Percentiles rank a stretch among this genome's conserved stretches.
Conservation (phyloP, 1,284 basidiomycete genomes). For the Peniophora sp. region DNA sequence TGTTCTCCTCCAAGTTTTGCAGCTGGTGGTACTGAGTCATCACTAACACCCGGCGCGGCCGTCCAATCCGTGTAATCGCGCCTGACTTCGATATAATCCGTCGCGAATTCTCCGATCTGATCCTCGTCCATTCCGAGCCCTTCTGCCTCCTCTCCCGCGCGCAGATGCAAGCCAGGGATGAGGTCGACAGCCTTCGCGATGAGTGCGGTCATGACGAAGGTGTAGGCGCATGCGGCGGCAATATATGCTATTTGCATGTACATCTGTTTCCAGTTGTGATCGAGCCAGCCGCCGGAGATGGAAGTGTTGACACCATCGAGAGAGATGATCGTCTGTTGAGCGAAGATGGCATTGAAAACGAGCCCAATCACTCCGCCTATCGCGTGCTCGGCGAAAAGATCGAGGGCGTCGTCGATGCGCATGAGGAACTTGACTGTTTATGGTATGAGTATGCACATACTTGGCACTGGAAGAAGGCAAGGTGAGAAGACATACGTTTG, state of each 20-base stretch:
- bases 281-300: slow-evolving; percentile 64
- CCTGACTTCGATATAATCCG: slow-evolving; percentile 72
- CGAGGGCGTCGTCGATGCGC: slow-evolving; percentile 75
- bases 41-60: slow-evolving; percentile 15
- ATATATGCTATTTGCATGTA: slow-evolving; percentile 84
- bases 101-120: slow-evolving; percentile 77
- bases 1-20: background rate
- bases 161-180: slow-evolving; percentile 72
- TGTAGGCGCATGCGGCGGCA: slow-evolving; percentile 57
- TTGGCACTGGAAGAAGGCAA: background rate
- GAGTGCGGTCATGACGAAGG: slow-evolving; percentile 61
- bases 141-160: slow-evolving; percentile 72
- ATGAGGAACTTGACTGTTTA: slow-evolving; percentile 56
- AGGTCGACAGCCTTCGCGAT: slow-evolving; percentile 67
- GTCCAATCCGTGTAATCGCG: slow-evolving; percentile 60
- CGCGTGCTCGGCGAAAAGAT: slow-evolving; percentile 89
- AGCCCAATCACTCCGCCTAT: slow-evolving; percentile 85
- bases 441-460: background rate
- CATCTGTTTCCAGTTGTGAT: slow-evolving; percentile 67
- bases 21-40: slow-evolving; percentile 7
- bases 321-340: slow-evolving; percentile 50
- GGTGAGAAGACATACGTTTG: slow-evolving; percentile 49
- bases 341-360: slow-evolving; percentile 75
- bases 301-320: slow-evolving; percentile 73
- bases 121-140: slow-evolving; percentile 84